Percentiles rank a stretch among this genome's conserved stretches.
Evolutionary conservation across 345 rosid genomes (phyloP).

Genomic region (Angophora floribunda): DNA sequence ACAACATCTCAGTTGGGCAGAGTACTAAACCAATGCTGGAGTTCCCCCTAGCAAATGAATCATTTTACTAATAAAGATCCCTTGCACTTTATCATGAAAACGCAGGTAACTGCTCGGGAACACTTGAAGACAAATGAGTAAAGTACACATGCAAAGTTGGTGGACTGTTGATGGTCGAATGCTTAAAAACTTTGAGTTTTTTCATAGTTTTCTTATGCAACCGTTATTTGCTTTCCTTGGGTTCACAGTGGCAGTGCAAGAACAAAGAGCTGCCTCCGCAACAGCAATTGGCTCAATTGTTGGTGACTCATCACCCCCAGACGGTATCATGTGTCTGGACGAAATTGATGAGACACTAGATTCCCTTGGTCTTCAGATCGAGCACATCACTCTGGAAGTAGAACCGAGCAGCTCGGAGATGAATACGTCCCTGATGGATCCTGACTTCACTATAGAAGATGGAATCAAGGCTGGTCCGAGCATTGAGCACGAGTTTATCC

Average conservation of each 20-base stretch:
- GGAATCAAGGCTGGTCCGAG: constrained; percentile 22
- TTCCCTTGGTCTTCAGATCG: constrained; percentile 51
- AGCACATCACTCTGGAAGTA: constrained; percentile 39
- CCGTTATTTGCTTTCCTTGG: not conserved
- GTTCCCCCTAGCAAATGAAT: not conserved
- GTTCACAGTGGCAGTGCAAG: constrained; percentile 57
- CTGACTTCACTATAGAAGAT: constrained; percentile 36
- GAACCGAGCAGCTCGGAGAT: constrained; percentile 16
- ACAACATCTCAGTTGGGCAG: not conserved
- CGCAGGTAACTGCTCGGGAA: not conserved
- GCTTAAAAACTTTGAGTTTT: not conserved
- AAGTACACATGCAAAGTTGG: not conserved
- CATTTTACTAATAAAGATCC: not conserved
- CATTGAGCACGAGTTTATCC: constrained; percentile 73
- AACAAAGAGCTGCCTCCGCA: constrained; percentile 57
- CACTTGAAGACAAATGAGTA: not conserved
- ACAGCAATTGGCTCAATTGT: constrained; percentile 44
- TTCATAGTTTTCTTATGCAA: not conserved
- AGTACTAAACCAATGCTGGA: not conserved
- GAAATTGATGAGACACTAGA: constrained; percentile 49
- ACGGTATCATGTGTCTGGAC: constrained; percentile 19
- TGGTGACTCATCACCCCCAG: constrained; percentile 61
- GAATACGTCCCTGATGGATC: constrained; percentile 14
- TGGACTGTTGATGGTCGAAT: not conserved
- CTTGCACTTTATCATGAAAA: not conserved